Conservation (phyloP, 2,329 filamentous ascomycete genomes). For the Zopfia rhizophila region DNA sequence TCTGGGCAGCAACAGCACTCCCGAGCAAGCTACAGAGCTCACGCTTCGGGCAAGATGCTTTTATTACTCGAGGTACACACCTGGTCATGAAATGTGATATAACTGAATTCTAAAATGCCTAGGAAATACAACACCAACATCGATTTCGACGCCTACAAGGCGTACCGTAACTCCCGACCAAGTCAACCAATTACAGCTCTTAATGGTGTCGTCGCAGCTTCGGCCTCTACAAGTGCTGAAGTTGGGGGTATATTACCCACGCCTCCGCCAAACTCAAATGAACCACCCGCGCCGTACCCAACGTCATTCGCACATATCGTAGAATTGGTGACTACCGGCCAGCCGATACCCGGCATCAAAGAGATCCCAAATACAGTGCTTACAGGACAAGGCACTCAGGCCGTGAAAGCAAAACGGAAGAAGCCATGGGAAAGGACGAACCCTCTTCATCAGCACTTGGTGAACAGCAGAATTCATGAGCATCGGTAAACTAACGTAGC, state of each 20-base stretch:
- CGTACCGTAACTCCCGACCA: slow-evolving; percentile 62
- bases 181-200: slow-evolving; percentile 21
- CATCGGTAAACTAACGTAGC: too few species aligned
- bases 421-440: slow-evolving; percentile 83
- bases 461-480: too few species aligned
- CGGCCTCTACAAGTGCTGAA: slow-evolving; percentile 23
- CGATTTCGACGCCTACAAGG: slow-evolving; percentile 74
- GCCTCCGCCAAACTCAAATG: slow-evolving; percentile 30
- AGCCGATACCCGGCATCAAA: slow-evolving; percentile 86
- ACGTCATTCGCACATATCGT: slow-evolving; percentile 87
- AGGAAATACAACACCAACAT: slow-evolving; percentile 62
- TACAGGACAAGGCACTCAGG: slow-evolving; percentile 71
- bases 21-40: slow-evolving; percentile 66
- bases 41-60: slow-evolving; percentile 75
- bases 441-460: slow-evolving; percentile 4
- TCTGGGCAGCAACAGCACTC: slow-evolving; percentile 66
- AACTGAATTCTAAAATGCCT: slow-evolving; percentile 9
- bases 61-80: slow-evolving; percentile 66
- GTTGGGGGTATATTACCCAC: slow-evolving; percentile 35
- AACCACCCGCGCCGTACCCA: slow-evolving; percentile 75
- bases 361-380: slow-evolving; percentile 85
- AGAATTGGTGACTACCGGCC: slow-evolving; percentile 82
- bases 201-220: slow-evolving; percentile 28
- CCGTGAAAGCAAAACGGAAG: slow-evolving; percentile 63
- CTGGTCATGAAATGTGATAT: slow-evolving; percentile 1